These are phyloP conservation scores for Lichtheimia hyalospora DNA, from an alignment of 371 early-diverging fungal species.

Conservation along the genomic window DNA sequence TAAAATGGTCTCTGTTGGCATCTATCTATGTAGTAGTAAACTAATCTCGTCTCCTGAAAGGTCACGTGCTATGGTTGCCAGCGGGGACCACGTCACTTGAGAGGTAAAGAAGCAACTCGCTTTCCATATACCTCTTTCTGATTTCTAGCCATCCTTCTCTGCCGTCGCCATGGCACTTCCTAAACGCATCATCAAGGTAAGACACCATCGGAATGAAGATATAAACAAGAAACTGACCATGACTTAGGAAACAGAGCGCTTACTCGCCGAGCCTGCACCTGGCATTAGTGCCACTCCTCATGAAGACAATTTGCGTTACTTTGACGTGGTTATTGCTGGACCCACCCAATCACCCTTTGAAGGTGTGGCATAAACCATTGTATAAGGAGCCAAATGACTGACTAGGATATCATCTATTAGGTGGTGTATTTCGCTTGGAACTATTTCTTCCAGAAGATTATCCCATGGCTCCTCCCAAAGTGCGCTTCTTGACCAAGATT, in stretches of 20 bases:
- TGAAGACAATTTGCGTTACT: conserved; percentile 95
- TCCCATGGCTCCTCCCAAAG: conserved; percentile 98
- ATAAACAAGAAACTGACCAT: background rate
- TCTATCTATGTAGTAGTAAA: no score
- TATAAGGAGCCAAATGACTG: background rate
- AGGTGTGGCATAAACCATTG: conserved; percentile 59
- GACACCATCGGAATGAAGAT: background rate
- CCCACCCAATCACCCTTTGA: conserved; percentile 97
- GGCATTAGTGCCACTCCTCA: conserved; percentile 92
- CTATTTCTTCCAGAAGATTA: conserved; percentile 97
- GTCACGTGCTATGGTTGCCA: no score
- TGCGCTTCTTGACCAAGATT: conserved; percentile 97
- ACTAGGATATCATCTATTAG: conserved; percentile 44
- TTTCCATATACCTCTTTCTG: no score
- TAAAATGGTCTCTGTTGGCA: no score
- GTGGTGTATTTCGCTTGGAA: conserved; percentile 95
- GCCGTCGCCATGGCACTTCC: conserved; percentile 59
- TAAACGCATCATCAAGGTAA: conserved; percentile 81
- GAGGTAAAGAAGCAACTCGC: no score
- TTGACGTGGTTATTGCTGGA: conserved; percentile 97
- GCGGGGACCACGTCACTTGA: no score
- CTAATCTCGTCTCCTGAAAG: no score
- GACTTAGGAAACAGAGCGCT: conserved; percentile 91
- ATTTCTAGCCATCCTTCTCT: background rate
- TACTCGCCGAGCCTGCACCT: conserved; percentile 94